phyloP scores from a whole-genome alignment of 1,139 yeast species.

The Magnusiomyces magnusii region DNA sequence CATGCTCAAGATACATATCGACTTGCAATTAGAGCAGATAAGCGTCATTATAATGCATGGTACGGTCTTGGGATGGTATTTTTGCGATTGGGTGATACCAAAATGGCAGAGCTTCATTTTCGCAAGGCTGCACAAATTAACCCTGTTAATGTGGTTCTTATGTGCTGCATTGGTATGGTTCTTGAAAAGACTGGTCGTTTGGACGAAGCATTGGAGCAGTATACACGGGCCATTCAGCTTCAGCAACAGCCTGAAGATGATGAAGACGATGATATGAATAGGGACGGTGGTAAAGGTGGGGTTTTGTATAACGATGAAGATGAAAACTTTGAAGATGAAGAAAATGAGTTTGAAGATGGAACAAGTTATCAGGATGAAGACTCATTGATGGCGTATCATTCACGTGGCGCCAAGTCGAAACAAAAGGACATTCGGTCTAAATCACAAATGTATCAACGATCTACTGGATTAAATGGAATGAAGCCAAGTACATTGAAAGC shows the following conservation, averaged over 20 bases:
- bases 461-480: not conserved
- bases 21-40: slow-evolving; percentile 65
- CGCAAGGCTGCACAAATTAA: slow-evolving; percentile 81
- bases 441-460: not conserved
- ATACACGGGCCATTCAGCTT: slow-evolving; percentile 53
- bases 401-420: not conserved
- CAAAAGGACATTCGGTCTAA: not conserved
- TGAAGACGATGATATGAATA: not conserved
- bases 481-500: not conserved
- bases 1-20: slow-evolving; percentile 82
- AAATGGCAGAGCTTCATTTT: slow-evolving; percentile 80
- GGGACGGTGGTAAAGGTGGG: not conserved
- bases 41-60: slow-evolving; percentile 87
- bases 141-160: slow-evolving; percentile 81
- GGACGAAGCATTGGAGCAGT: slow-evolving; percentile 71
- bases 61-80: slow-evolving; percentile 96
- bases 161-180: slow-evolving; percentile 94
- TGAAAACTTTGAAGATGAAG: slow-evolving; percentile 1
- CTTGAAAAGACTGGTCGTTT: slow-evolving; percentile 66
- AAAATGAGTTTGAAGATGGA: slow-evolving; percentile 2
- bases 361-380: not conserved
- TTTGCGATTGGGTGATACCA: slow-evolving; percentile 75
- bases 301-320: not conserved
- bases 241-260: not conserved
- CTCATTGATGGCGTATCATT: not conserved